Evolutionary conservation across 2,329 filamentous ascomycete species (phyloP), one percentile per base, ranked within the genome.

Genomic region (Neopestalotiopsis sp.): DNA sequence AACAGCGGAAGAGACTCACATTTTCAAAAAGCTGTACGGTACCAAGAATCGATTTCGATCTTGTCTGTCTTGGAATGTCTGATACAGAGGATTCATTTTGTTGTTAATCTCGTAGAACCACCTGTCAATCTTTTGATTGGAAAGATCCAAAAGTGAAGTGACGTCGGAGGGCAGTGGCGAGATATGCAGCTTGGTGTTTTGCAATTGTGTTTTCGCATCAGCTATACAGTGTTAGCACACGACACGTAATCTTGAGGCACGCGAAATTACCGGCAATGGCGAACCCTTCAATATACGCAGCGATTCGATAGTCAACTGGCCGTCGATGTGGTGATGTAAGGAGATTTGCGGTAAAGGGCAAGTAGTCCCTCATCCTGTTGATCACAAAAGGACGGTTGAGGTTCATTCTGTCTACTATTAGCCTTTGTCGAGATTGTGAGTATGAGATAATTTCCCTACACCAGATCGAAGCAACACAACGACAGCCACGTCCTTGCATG

Each of bases 51-150:
- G 62, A 52, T 65, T 65, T 6, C 62, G 62, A n/a, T 65, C 62
- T 10, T 65, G 62, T 24, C 24, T 45, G 14, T 40, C 62, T 17
- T 56, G 38, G n/a, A 65, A 65, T 17, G 62, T 65, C 14, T 65
- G 62, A 65, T 65, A 65, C 9, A 65, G 62, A 34, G 62, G 62
- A 17, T 65, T 65, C n/a, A 65, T 65, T 3, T n/a, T 65, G 45
- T 65, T 65, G 62, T 65, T 65, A 4, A 65, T 65, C n/a, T 45
- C 62, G 4, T 65, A 65, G 13, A 65, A 65, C 62, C 62, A 65
- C 62, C 62, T 49, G 40, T 65, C 62, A 4, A 65, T 49, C 40
- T 56, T 45, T 24, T 52, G n/a, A 40, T 65, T 65, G 3, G 62
- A 45, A 4, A 17, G 12, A 7, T 65, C 62, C 24, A 65, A 32